Conservation (phyloP, 2,329 filamentous ascomycete genomes). For the Aspergillaceae sp. region DNA sequence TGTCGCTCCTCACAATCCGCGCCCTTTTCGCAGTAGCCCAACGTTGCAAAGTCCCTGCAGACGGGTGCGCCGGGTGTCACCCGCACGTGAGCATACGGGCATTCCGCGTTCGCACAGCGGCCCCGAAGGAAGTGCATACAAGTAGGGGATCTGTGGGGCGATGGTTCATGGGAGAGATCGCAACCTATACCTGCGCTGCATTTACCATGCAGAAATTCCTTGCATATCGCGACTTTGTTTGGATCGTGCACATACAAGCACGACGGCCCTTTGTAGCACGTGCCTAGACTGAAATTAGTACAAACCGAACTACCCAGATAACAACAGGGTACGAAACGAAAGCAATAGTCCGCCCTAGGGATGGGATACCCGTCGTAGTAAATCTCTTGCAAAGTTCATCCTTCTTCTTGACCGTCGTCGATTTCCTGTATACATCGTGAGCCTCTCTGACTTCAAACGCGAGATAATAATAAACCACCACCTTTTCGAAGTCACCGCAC, state of each 20-base stretch:
- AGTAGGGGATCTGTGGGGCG: slow-evolving; percentile 71
- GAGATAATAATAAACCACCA: slow-evolving; percentile 40
- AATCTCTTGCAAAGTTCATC: slow-evolving; percentile 64
- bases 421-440: slow-evolving; percentile 21
- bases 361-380: slow-evolving; percentile 46
- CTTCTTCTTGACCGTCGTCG: slow-evolving; percentile 55
- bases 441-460: slow-evolving; percentile 2
- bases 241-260: slow-evolving; percentile 81
- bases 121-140: slow-evolving; percentile 87
- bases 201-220: slow-evolving; percentile 67
- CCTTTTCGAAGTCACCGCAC: slow-evolving; percentile 67
- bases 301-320: slow-evolving; percentile 23
- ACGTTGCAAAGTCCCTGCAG: slow-evolving; percentile 72
- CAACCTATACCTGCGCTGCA: slow-evolving; percentile 72
- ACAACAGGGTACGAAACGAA: slow-evolving; percentile 4
- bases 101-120: slow-evolving; percentile 77
- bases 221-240: slow-evolving; percentile 82
- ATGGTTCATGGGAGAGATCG: slow-evolving; percentile 82
- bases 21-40: slow-evolving; percentile 85
- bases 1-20: slow-evolving; percentile 70
- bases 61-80: slow-evolving; percentile 69
- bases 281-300: slow-evolving; percentile 57
- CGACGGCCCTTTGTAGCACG: slow-evolving; percentile 68
- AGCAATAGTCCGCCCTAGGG: slow-evolving; percentile 6
- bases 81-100: slow-evolving; percentile 77